A percentile compares a stretch with the other conserved stretches of the same genome.
Evolutionary conservation across 805 yeast genomes (phyloP).

Genomic region (Ogataea nakhonphanomensis): DNA sequence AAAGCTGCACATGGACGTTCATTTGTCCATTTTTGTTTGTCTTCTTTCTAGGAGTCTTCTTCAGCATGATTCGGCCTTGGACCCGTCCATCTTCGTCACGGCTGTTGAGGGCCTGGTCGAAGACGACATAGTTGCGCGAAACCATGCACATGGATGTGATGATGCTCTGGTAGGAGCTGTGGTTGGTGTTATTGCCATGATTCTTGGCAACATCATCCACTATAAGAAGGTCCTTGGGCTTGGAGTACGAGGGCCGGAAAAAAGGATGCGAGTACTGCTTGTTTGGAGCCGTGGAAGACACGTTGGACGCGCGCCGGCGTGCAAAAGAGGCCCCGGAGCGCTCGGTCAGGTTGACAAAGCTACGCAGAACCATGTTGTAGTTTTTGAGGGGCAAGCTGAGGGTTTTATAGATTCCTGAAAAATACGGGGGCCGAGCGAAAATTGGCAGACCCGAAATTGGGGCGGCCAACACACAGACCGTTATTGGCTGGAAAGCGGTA

Average conservation of each 20-base stretch:
- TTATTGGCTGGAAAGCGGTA: no score
- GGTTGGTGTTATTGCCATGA: slow-evolving; percentile 20
- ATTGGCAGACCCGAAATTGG: slow-evolving; percentile 1
- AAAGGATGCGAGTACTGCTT: slow-evolving; percentile 27
- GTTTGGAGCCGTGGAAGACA: slow-evolving; percentile 8
- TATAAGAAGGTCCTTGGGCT: slow-evolving; percentile 27
- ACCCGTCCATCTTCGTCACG: slow-evolving; percentile 16
- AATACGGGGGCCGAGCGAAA: background rate
- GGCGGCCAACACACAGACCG: background rate
- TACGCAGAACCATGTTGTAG: slow-evolving; percentile 28
- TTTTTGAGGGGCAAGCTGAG: background rate
- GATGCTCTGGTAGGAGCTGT: slow-evolving; percentile 19
- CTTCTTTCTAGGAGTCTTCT: slow-evolving; percentile 22
- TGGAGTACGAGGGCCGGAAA: slow-evolving; percentile 34
- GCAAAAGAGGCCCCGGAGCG: slow-evolving; percentile 19
- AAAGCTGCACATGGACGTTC: slow-evolving; percentile 24
- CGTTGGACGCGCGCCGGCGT: slow-evolving; percentile 11
- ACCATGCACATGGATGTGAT: slow-evolving; percentile 28
- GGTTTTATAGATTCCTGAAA: slow-evolving; percentile 1
- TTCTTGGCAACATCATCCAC: slow-evolving; percentile 28
- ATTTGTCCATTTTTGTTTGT: slow-evolving; percentile 32
- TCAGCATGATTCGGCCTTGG: slow-evolving; percentile 23
- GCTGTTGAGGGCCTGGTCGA: slow-evolving; percentile 24
- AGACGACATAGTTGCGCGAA: slow-evolving; percentile 29
- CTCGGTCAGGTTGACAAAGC: slow-evolving; percentile 27